These are phyloP conservation scores for Aspergillus sclerotiicarbonarius DNA, from an alignment of 495 filamentous ascomycete genomes.

Conservation along the genomic window DNA sequence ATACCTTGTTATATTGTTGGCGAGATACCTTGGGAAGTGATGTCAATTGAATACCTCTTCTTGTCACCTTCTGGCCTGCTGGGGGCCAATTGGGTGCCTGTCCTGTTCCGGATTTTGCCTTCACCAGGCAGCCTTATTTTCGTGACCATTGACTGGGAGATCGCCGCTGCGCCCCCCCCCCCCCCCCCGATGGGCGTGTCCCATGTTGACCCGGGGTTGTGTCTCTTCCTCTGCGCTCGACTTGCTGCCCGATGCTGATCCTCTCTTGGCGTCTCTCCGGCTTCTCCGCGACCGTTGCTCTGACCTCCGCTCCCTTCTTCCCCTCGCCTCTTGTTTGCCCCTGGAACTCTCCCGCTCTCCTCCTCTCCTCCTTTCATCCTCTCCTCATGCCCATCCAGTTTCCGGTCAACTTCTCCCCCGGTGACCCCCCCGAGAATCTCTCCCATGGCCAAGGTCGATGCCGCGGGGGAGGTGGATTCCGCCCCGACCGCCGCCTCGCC, in stretches of 20 bases:
- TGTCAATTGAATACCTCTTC: background rate
- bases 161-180: background rate
- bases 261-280: conserved; percentile 16
- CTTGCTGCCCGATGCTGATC: conserved; percentile 15
- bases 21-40: conserved; percentile 2
- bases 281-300: conserved; percentile 16
- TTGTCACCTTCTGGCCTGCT: no score
- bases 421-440: background rate
- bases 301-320: conserved; percentile 6
- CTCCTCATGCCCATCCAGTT: background rate
- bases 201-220: background rate
- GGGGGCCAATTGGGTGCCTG: background rate
- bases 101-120: conserved; percentile 3
- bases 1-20: conserved; percentile 7
- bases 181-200: background rate
- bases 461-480: conserved; percentile 21
- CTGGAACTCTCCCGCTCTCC: background rate
- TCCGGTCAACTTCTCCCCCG: background rate
- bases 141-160: background rate
- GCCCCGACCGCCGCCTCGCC: conserved; percentile 24
- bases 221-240: no score
- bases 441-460: conserved; percentile 27
- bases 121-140: conserved; percentile 21
- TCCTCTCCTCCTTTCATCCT: conserved; percentile 1
- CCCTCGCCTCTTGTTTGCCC: background rate